phyloP scores from a whole-genome alignment of 1,139 yeast genomes.

The Suhomyces terraborum region DNA sequence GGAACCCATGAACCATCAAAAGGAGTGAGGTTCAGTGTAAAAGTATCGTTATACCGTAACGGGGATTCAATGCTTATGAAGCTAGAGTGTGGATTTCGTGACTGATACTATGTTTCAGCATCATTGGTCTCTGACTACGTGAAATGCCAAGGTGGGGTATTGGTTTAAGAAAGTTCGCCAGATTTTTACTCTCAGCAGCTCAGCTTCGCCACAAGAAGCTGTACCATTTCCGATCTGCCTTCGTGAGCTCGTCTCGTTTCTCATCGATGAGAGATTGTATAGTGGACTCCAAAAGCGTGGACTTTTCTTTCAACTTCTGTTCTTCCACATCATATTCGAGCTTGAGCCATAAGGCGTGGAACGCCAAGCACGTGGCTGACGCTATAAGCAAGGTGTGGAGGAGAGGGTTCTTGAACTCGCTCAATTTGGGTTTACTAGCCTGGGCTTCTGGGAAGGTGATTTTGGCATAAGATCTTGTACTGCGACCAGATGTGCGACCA shows the following conservation, averaged over 20 bases:
- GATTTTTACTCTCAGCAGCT: no score
- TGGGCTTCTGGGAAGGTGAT: slow-evolving; percentile 12
- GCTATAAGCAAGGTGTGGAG: slow-evolving; percentile 46
- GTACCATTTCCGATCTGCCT: slow-evolving; percentile 25
- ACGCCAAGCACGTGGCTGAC: slow-evolving; percentile 39
- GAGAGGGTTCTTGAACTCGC: slow-evolving; percentile 43
- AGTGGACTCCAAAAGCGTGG: slow-evolving; percentile 31
- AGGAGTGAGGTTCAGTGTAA: no score
- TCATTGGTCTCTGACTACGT: not conserved
- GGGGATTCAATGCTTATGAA: no score
- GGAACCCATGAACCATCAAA: no score
- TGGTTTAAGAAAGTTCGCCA: no score
- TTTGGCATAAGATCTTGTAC: slow-evolving; percentile 4
- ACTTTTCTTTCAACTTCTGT: slow-evolving; percentile 25
- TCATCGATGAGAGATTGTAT: slow-evolving; percentile 37
- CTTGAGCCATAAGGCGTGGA: slow-evolving; percentile 38
- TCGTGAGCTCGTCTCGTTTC: slow-evolving; percentile 25
- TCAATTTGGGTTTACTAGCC: slow-evolving; percentile 34
- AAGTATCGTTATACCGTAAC: no score
- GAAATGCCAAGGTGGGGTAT: not conserved
- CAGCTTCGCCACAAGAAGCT: slow-evolving; percentile 23
- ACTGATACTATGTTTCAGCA: no score
- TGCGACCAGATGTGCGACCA: no score
- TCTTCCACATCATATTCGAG: slow-evolving; percentile 37
- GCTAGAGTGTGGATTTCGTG: no score